Percentiles rank a stretch among this genome's conserved stretches.
Conservation (phyloP, 2,329 filamentous ascomycete species). For the Fusarium albosuccineum region DNA sequence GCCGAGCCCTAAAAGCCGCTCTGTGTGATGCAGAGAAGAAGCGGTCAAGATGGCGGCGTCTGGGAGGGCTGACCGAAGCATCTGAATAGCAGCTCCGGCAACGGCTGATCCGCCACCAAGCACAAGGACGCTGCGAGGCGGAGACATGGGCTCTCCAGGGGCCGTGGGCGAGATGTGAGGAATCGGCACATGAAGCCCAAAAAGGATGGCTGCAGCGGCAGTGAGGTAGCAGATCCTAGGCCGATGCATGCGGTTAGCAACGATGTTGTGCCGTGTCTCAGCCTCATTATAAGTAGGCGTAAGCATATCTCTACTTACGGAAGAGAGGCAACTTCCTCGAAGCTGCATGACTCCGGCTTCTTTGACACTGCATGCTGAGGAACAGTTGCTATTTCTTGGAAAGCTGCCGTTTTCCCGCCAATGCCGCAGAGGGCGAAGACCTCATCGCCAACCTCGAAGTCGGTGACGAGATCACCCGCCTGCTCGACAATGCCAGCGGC, state of each 20-base stretch:
- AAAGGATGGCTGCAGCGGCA: constrained; percentile 34
- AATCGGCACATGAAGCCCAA: constrained; percentile 35
- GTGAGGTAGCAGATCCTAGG: constrained; percentile 39
- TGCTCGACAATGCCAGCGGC: constrained; percentile 40
- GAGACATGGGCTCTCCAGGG: constrained; percentile 1
- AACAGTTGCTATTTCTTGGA: constrained; percentile 39
- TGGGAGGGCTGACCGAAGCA: constrained; percentile 36
- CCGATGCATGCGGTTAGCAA: constrained; percentile 12
- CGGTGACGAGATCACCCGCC: constrained; percentile 37
- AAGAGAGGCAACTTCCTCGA: constrained; percentile 35
- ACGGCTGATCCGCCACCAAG: constrained; percentile 38
- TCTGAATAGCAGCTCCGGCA: constrained; percentile 38
- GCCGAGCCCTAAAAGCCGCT: constrained; percentile 23
- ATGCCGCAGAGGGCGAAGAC: constrained; percentile 48
- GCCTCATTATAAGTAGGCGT: neutral
- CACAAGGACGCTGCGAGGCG: constrained; percentile 29
- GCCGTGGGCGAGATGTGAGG: constrained; percentile 27
- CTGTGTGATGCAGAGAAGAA: constrained; percentile 24
- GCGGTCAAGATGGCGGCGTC: constrained; percentile 27
- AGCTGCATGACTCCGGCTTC: constrained; percentile 27
- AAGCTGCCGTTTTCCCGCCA: constrained; percentile 34
- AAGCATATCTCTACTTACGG: constrained; percentile 28
- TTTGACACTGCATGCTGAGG: constrained; percentile 37
- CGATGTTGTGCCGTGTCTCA: neutral
- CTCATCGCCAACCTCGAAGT: constrained; percentile 54